These are phyloP conservation scores for Rhodotorula sphaerocarpa DNA, from an alignment of 768 basidiomycete species.

Conservation along the genomic window DNA sequence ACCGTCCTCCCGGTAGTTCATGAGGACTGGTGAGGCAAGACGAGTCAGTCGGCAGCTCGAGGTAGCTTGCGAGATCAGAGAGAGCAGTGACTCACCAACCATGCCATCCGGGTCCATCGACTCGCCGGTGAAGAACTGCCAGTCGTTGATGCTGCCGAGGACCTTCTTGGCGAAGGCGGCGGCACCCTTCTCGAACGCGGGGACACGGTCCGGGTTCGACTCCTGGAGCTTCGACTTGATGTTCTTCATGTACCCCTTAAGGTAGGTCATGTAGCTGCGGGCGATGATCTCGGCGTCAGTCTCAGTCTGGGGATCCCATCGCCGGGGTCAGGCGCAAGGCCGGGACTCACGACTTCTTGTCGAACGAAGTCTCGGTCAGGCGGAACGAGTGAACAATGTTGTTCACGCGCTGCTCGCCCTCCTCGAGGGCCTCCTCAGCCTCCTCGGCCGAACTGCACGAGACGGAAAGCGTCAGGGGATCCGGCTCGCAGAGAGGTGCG, in stretches of 20 bases:
- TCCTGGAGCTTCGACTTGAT: slow-evolving; percentile 61
- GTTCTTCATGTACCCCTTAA: slow-evolving; percentile 84
- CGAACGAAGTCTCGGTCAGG: slow-evolving; percentile 67
- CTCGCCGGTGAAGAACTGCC: slow-evolving; percentile 61
- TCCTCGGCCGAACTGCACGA: slow-evolving; percentile 63
- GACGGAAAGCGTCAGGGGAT: background rate
- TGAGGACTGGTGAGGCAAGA: slow-evolving; percentile 51
- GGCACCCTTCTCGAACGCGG: slow-evolving; percentile 75
- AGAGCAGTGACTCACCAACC: background rate
- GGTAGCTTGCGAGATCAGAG: too few relatives aligned
- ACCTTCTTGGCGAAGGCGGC: slow-evolving; percentile 74
- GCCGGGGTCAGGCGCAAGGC: background rate
- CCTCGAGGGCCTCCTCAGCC: slow-evolving; percentile 67
- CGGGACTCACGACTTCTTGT: slow-evolving; percentile 66
- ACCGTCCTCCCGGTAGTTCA: slow-evolving; percentile 71
- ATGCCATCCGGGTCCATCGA: slow-evolving; percentile 40
- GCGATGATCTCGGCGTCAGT: too few relatives aligned
- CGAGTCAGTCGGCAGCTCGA: background rate
- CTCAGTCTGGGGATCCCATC: background rate
- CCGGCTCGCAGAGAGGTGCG: background rate
- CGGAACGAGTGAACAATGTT: slow-evolving; percentile 88
- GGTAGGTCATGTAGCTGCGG: slow-evolving; percentile 23
- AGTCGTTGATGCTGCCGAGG: slow-evolving; percentile 81
- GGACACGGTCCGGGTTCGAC: slow-evolving; percentile 55
- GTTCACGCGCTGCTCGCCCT: slow-evolving; percentile 69